Conservation (phyloP, 2,329 filamentous ascomycete genomes). For the Cordyceps fumosorosea region DNA sequence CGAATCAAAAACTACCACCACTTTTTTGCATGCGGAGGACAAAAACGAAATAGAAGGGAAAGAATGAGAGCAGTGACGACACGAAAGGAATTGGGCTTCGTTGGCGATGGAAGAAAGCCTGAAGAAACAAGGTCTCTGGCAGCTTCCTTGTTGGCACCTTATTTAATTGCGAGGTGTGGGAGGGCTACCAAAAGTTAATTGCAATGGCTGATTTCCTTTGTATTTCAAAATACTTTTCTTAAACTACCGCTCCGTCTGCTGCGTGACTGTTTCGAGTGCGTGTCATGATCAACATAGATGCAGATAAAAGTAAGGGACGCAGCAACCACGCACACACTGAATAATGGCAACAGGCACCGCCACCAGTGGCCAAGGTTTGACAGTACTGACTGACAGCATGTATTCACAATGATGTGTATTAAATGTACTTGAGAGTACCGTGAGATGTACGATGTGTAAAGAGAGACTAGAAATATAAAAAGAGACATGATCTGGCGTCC, state of each 20-base stretch:
- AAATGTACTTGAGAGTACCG: conserved; percentile 11
- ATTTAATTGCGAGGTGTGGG: conserved; percentile 27
- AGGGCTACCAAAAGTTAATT: conserved; percentile 37
- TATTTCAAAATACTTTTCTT: conserved; percentile 8
- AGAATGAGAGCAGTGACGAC: conserved; percentile 8
- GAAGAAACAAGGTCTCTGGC: conserved; percentile 32
- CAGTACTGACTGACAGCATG: not conserved
- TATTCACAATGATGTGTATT: conserved; percentile 5
- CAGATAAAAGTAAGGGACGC: not conserved
- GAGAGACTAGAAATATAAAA: conserved; percentile 10
- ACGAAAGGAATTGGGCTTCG: conserved; percentile 23
- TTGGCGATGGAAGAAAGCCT: conserved; percentile 15
- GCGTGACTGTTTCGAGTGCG: not conserved
- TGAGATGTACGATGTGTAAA: conserved; percentile 3
- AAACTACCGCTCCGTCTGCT: not conserved
- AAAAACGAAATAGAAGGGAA: conserved; percentile 1
- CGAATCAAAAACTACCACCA: not conserved
- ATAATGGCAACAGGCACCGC: too few relatives aligned
- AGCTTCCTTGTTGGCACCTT: conserved; percentile 30
- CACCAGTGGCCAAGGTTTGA: too few relatives aligned
- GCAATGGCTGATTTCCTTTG: conserved; percentile 26
- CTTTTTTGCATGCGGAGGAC: conserved; percentile 11
- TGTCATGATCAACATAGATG: not conserved
- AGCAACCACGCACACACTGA: too few relatives aligned
- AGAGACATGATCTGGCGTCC: not conserved